Base-by-base conservation (phyloP, 2,329 filamentous ascomycete species). In the Periconia sp. region DNA sequence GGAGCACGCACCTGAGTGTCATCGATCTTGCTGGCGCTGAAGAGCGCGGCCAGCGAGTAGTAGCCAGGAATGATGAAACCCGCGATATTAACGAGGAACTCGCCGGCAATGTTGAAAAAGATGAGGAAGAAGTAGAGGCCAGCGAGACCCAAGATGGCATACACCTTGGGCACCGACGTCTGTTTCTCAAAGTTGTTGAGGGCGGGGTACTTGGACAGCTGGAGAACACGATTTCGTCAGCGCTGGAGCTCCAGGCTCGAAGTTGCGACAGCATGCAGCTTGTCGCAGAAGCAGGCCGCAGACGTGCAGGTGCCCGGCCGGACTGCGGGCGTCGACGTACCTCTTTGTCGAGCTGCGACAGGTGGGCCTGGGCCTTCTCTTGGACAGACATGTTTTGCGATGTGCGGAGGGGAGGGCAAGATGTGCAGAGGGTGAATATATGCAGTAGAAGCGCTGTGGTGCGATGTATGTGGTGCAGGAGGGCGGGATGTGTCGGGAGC, bases 71-170 rank as follows among this genome's bases (percentile, higher is more conserved):
- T 81, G 60, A 88, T 75, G 70, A 94, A 94, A 50, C 89, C 89
- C 57, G 89, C 88, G 57, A 91, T 75, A 78, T 95, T 95, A 75
- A 89, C 91, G 59, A 95, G 79, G 66, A 94, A 87, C 75, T 92
- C 88, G 61, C 89, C 89, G 54, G 87, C 89, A 55, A 94, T 87
- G 82, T 95, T 95, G 81, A 95, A 91, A 77, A 94, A 85, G 75
- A 94, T 89, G 61, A 94, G 83, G 78, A 92, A 90, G 77, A 94
- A 90, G 80, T 95, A 95, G 56, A 92, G 82, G 37, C 85, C 85
- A 48, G 74, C 86, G 45, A 89, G 68, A 61, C 89, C 89, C 60
- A 92, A 85, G 66, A 88, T 81, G 56, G 84, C 86, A 71, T 95
- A 94, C 65, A 88, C 86, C 80, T 95, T 95, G 69, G 89, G 89